These are phyloP conservation scores for Epichloe scottii DNA, from an alignment of 2,329 filamentous ascomycete species.

Conservation along the genomic window DNA sequence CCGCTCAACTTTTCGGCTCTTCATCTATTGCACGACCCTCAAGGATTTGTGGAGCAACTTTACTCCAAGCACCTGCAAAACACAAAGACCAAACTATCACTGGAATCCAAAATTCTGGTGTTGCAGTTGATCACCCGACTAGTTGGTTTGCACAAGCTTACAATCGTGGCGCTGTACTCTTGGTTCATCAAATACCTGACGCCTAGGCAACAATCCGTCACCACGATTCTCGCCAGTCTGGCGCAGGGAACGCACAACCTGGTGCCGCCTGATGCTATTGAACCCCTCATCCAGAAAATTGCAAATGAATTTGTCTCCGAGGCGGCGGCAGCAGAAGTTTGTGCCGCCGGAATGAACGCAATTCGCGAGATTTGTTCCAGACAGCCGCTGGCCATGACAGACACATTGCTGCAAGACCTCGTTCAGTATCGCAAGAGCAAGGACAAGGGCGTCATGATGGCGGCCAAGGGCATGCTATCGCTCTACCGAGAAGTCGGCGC, in stretches of 20 bases:
- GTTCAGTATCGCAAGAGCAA: conserved; percentile 96
- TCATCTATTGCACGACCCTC: conserved; percentile 85
- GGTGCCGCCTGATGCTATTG: conserved; percentile 83
- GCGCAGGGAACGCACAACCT: conserved; percentile 85
- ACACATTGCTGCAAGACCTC: conserved; percentile 88
- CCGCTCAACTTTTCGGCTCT: conserved; percentile 92
- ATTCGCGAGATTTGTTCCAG: conserved; percentile 89
- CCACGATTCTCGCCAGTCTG: conserved; percentile 81
- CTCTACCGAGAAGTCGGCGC: conserved; percentile 87
- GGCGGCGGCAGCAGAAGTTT: conserved; percentile 80
- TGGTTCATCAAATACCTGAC: conserved; percentile 92
- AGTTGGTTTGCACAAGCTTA: conserved; percentile 85
- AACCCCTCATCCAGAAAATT: conserved; percentile 87
- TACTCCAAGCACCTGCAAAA: conserved; percentile 88
- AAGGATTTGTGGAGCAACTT: conserved; percentile 80
- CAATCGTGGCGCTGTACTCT: conserved; percentile 81
- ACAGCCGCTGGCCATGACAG: conserved; percentile 91
- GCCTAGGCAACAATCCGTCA: conserved; percentile 78
- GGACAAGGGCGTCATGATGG: conserved; percentile 99
- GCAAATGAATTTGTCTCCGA: conserved; percentile 98
- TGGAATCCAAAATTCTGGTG: conserved; percentile 83
- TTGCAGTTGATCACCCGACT: conserved; percentile 83
- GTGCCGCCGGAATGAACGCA: conserved; percentile 81
- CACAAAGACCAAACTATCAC: conserved; percentile 67
- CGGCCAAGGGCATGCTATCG: conserved; percentile 79